Evolutionary conservation across 257 asterid species (phyloP).

Genomic region (Lycium ferocissimum): DNA sequence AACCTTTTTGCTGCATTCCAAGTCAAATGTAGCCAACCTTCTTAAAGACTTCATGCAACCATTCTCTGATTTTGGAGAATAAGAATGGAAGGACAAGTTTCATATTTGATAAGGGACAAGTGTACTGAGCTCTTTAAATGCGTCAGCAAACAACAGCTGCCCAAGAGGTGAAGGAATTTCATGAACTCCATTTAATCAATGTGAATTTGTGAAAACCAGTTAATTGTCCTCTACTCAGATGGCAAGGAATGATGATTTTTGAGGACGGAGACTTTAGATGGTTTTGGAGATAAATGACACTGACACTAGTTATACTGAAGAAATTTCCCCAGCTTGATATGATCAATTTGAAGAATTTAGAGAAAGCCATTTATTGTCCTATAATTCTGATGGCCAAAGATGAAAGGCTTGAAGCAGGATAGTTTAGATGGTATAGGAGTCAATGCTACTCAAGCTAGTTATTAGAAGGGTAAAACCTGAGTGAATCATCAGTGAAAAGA

Average conservation of each 20-base stretch:
- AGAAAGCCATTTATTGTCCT: background rate
- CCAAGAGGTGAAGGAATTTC: slow-evolving; percentile 1
- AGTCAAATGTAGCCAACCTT: background rate
- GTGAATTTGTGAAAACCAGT: background rate
- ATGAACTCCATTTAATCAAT: background rate
- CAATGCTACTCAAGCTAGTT: slow-evolving; percentile 9
- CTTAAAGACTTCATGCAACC: background rate
- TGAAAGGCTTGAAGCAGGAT: background rate
- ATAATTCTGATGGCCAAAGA: background rate
- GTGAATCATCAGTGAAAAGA: background rate
- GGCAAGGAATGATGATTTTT: background rate
- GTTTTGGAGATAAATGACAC: slow-evolving; percentile 5
- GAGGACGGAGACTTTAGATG: background rate
- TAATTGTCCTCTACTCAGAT: background rate
- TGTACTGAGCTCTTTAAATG: background rate
- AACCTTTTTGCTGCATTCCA: background rate
- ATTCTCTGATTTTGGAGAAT: background rate
- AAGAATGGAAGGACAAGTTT: background rate
- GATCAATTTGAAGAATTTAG: slow-evolving; percentile 20
- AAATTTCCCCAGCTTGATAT: background rate
- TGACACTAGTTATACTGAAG: background rate
- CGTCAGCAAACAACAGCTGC: background rate
- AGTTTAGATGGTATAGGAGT: background rate
- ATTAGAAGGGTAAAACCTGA: background rate
- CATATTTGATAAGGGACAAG: background rate